Percentiles rank a stretch among this genome's conserved stretches.
Evolutionary conservation across 192 early-diverging fungal genomes (phyloP).

Genomic region (Oehlia diaphana): DNA sequence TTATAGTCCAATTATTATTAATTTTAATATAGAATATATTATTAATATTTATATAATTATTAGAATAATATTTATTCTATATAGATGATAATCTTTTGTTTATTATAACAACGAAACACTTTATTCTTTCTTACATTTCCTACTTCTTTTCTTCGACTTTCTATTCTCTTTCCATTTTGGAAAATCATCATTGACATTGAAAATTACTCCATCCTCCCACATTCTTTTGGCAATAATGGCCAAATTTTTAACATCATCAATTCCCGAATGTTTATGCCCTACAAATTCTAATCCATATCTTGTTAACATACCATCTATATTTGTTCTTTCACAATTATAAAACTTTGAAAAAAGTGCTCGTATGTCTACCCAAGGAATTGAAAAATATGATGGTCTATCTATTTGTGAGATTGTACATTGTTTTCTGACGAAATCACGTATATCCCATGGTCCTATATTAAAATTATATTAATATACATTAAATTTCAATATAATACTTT

Average conservation of each 20-base stretch:
- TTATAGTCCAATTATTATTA: too few relatives aligned
- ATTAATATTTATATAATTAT: too few relatives aligned
- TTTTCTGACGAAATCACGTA: constrained; percentile 80
- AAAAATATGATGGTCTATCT: constrained; percentile 62
- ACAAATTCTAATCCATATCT: constrained; percentile 62
- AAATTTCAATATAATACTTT: too few relatives aligned
- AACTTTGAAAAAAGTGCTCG: constrained; percentile 55
- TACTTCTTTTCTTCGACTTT: too few relatives aligned
- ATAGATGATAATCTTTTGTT: too few relatives aligned
- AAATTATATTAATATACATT: not conserved
- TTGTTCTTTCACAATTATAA: constrained; percentile 49
- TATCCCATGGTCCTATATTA: constrained; percentile 74
- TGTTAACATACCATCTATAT: constrained; percentile 67
- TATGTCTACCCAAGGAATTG: constrained; percentile 63
- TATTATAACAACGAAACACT: too few relatives aligned
- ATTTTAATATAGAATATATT: too few relatives aligned
- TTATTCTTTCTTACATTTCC: too few relatives aligned
- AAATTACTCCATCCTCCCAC: constrained; percentile 29
- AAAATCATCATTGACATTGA: not conserved
- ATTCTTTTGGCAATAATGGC: constrained; percentile 64
- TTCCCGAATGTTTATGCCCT: constrained; percentile 76
- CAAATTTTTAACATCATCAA: constrained; percentile 83
- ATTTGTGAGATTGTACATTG: constrained; percentile 63
- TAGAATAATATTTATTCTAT: too few relatives aligned
- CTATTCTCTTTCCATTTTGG: too few relatives aligned